Percentiles rank a stretch among this genome's conserved stretches.
Evolutionary conservation across 306 rosid genomes (phyloP).

Genomic region (Heteromeles arbutifolia): DNA sequence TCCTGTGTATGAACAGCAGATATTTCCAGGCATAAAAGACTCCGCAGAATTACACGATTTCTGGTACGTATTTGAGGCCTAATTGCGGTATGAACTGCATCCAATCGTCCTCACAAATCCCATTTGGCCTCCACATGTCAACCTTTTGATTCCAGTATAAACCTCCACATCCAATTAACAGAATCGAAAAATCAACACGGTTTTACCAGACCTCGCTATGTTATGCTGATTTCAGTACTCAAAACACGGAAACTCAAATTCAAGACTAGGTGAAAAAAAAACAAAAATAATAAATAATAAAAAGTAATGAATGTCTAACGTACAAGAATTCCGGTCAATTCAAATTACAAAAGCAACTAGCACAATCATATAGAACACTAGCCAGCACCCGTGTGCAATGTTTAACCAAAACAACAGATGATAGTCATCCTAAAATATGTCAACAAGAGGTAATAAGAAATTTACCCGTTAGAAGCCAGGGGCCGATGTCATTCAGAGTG

Average conservation of each 20-base stretch:
- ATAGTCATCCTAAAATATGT: not conserved
- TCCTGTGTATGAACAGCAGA: too few relatives aligned
- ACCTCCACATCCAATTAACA: not conserved
- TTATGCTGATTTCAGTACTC: not conserved
- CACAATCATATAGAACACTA: not conserved
- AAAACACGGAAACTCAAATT: not conserved
- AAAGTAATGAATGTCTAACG: not conserved
- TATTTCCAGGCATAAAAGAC: not conserved
- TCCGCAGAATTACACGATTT: too few relatives aligned
- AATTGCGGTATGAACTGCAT: not conserved
- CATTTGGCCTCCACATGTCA: not conserved
- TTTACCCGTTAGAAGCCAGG: not conserved
- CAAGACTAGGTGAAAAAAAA: not conserved
- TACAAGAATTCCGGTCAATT: not conserved
- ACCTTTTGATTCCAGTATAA: too few relatives aligned
- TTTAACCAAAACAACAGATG: slow-evolving; percentile 2
- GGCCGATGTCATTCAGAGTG: slow-evolving; percentile 2
- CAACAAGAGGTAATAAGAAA: slow-evolving; percentile 3
- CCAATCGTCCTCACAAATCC: not conserved
- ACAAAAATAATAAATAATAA: not conserved
- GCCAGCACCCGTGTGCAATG: slow-evolving; percentile 6
- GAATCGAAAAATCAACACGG: not conserved
- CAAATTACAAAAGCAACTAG: not conserved
- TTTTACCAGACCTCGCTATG: not conserved
- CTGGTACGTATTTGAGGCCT: not conserved